Base-by-base conservation (phyloP, 2,329 filamentous ascomycete genomes). In the Chrysosphaeria jannelii region DNA sequence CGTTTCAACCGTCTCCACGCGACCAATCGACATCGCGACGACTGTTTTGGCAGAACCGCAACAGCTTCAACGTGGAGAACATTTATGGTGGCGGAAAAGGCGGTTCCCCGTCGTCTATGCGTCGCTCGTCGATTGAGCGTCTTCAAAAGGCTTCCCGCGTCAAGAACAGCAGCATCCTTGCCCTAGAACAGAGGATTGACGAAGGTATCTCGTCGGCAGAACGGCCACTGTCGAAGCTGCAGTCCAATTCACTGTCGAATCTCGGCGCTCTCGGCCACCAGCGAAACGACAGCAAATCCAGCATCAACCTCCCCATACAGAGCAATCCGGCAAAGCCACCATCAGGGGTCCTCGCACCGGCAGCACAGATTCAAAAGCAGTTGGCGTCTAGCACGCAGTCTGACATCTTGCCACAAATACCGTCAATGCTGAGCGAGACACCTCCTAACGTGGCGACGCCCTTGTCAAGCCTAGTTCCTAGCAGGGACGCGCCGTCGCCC, bases 91-190 rank as follows among this genome's bases (percentile, higher is more conserved):
- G 54, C 30, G n/a, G n/a, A n/a, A 51, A 53, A 27, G 53, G 47
- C 14, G 51, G 57, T 20, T 64, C 70, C 8, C 61, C 67, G 6
- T 68, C 69, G 21, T 65, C 74, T 12, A 67, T 63, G 27, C 71
- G 75, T 37, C 68, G 81, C 39, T 74, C 75, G 21, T 93, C 81
- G 10, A 79, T 97, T 34, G 85, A 97, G 55, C 79, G 79, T 38
- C 57, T 97, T 28, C 88, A 91, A 48, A 75, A 69, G 41, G 79
- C 78, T 15, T 90, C 81, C 26, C 71, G 85, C 29, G 85, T 97
- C 37, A 90, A 81, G 56, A 93, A 90, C 50, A 91, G 81, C 57
- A 89, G 69, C 48, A 91, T 93, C 55, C 75, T 90, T 41, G 78
- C 76, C 20, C 69, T 79, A 26, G 79, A 91, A 46, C 70, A 78